These are phyloP conservation scores for Poteriospumella lacustris DNA, from an alignment of 108 stramenopile genomes.

Conservation along the genomic window DNA sequence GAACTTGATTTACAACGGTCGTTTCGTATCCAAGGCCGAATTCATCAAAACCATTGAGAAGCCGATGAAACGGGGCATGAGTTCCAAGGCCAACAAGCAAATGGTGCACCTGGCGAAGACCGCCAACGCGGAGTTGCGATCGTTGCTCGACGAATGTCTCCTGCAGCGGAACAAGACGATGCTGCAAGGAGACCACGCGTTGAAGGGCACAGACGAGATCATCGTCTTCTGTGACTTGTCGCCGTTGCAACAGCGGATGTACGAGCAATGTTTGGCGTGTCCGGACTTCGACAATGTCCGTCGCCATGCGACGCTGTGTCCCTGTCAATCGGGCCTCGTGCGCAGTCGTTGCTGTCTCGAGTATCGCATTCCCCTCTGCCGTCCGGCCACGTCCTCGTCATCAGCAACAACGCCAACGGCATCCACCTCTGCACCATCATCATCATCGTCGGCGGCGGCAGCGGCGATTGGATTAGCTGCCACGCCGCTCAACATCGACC, in stretches of 20 bases:
- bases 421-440: no score
- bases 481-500: constrained; percentile 12
- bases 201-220: constrained; percentile 41
- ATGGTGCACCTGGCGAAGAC: not conserved
- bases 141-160: constrained; percentile 25
- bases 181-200: not conserved
- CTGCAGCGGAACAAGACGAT: constrained; percentile 35
- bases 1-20: not conserved
- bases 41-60: not conserved
- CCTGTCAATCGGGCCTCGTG: not conserved
- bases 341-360: not conserved
- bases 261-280: constrained; percentile 27
- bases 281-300: constrained; percentile 42
- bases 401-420: not conserved
- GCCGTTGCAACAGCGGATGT: constrained; percentile 32
- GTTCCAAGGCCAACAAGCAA: not conserved
- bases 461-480: not conserved
- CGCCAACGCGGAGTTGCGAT: constrained; percentile 13
- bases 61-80: not conserved
- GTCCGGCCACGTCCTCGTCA: not conserved
- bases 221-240: constrained; percentile 45
- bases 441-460: not conserved
- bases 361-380: not conserved
- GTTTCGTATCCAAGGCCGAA: not conserved
- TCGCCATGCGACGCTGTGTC: not conserved